Evolutionary conservation across 352 stramenopile species (phyloP).

Genomic region (Globisporangium spiculum): DNA sequence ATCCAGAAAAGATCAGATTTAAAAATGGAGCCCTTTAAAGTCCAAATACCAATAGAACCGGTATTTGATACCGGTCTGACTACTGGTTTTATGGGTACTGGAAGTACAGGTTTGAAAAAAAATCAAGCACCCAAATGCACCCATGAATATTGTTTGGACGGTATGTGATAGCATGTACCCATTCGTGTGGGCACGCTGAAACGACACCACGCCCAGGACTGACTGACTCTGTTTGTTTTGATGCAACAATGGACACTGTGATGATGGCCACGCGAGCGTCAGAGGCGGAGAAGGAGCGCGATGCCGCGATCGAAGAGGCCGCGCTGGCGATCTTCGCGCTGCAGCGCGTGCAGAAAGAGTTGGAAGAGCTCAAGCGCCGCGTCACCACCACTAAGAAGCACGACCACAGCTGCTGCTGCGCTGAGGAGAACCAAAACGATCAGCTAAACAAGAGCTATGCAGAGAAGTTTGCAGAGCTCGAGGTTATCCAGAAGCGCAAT

Average conservation of each 20-base stretch:
- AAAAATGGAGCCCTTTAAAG: too few species aligned
- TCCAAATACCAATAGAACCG: too few species aligned
- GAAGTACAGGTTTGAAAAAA: too few species aligned
- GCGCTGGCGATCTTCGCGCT: conserved; percentile 21
- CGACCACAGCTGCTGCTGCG: not conserved
- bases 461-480: not conserved
- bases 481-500: not conserved
- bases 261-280: not conserved
- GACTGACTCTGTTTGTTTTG: not conserved
- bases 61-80: too few species aligned
- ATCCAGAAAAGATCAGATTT: too few species aligned
- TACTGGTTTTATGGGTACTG: too few species aligned
- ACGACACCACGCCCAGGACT: not conserved
- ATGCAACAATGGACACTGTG: not conserved
- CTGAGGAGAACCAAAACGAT: not conserved
- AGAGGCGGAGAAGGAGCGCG: conserved; percentile 24
- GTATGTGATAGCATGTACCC: not conserved
- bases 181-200: not conserved
- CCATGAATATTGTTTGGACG: too few species aligned
- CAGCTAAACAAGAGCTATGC: not conserved
- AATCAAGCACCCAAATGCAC: too few species aligned
- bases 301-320: conserved; percentile 33
- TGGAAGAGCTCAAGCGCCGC: conserved; percentile 3
- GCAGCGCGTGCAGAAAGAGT: conserved; percentile 1
- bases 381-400: not conserved